Percentiles rank a stretch among this genome's conserved stretches.
Conservation (phyloP, 2,329 filamentous ascomycete genomes). For the Fusarium floridanum region DNA sequence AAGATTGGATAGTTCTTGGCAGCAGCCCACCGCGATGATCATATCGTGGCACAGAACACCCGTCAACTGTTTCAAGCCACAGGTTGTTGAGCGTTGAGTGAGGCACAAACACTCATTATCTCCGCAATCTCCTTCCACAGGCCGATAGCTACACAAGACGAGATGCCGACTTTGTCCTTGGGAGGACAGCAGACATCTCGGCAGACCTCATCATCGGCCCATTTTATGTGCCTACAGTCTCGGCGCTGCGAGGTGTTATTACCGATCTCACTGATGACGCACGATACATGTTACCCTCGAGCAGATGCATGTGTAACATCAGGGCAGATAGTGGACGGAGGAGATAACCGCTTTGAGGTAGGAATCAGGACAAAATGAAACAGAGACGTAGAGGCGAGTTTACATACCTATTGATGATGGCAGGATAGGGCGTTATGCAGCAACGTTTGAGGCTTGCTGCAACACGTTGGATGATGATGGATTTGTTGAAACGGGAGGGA, state of each 20-base stretch:
- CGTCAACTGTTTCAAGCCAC: background rate
- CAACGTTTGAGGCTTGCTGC: background rate
- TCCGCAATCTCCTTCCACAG: background rate
- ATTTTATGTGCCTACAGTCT: background rate
- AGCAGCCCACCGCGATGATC: constrained; percentile 1
- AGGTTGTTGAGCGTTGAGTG: background rate
- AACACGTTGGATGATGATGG: background rate
- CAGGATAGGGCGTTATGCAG: background rate
- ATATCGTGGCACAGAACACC: background rate
- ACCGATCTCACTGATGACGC: constrained; percentile 3
- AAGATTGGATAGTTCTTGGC: constrained; percentile 4
- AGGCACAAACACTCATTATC: background rate
- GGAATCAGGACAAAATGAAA: background rate
- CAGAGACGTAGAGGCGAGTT: background rate
- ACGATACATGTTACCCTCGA: background rate
- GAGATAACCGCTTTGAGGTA: background rate
- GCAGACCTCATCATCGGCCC: constrained; percentile 18
- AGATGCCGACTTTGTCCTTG: background rate
- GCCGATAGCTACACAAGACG: background rate
- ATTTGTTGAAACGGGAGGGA: background rate
- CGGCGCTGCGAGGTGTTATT: constrained; percentile 1
- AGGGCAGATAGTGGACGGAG: background rate
- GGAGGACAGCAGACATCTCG: constrained; percentile 12
- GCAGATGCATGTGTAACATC: background rate
- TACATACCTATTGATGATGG: background rate